Evolutionary conservation across 768 basidiomycete genomes (phyloP), one percentile per base, ranked within the genome.

Genomic region (Russula abietina): DNA sequence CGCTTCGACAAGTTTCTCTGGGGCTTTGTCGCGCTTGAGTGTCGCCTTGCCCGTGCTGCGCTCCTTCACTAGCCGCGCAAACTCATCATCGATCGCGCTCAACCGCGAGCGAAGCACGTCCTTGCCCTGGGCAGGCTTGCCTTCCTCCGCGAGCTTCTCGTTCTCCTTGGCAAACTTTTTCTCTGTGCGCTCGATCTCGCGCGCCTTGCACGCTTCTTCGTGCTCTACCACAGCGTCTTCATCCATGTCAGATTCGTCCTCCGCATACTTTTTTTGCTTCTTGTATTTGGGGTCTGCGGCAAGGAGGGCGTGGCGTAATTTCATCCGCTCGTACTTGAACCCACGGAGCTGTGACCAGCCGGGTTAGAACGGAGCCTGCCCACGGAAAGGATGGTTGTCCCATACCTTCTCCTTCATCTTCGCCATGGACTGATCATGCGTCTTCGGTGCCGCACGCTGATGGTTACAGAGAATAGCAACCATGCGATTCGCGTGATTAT

Each of bases 381-480:
- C 7, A 26, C 6, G 3, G 30, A 33, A 33, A 41, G 26, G 7
- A 39, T 39, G 45, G 50, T 55, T 10, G 65, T 7, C 75, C 81
- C 81, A 19, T 69, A 94, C 96, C 80, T 91, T 94, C 72, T 97
- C 85, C 17, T 80, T 82, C 84, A 98, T 89, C 76, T 92, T 98
- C 69, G 89, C 88, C 92, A 98, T 97, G 9, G 89, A 89, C 64
- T 90, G 88, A 38, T 89, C 91, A 69, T 97, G 94, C 5, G 87
- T 89, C 77, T 98, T 98, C 48, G 92, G 89, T 1, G 88, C 93
- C 61, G 85, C 87, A 74, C 93, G 83, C 74, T 98, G 95, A 90
- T 99, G 97, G 82, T 99, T 99, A 81, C 97, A 99, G 41, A 99
- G 79, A 64, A 98, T 93, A 64, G 97, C 97, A 17, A 98, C 97